Evolutionary conservation across 2,329 filamentous ascomycete species (phyloP).

Genomic region (Trichoderma cornu-damae): DNA sequence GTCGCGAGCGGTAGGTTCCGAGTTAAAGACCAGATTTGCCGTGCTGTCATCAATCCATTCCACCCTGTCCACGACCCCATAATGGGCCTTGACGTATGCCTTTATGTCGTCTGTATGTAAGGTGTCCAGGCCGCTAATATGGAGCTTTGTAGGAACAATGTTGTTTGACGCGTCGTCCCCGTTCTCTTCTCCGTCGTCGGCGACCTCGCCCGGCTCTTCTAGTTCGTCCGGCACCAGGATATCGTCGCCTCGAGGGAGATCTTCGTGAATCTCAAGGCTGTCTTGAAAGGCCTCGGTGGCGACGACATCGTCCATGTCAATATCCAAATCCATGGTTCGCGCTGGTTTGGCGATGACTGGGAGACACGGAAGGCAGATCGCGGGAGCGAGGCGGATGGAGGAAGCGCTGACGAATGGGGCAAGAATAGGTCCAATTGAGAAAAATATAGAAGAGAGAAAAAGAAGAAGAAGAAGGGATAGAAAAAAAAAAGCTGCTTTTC

Average conservation of each 20-base stretch:
- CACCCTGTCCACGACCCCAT: constrained; percentile 54
- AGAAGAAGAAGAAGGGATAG: not conserved
- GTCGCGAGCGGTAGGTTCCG: constrained; percentile 46
- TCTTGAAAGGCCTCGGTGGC: constrained; percentile 30
- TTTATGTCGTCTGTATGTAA: constrained; percentile 77
- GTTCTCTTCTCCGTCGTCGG: constrained; percentile 30
- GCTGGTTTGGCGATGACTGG: not conserved
- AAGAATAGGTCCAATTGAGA: constrained; percentile 3
- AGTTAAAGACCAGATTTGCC: constrained; percentile 75
- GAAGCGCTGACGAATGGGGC: constrained; percentile 27
- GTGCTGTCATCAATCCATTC: constrained; percentile 96
- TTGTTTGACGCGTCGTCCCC: constrained; percentile 26
- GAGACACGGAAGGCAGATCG: not conserved
- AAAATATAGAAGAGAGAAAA: not conserved
- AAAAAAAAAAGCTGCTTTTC: not conserved
- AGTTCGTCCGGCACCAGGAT: constrained; percentile 37
- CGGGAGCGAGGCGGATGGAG: not conserved
- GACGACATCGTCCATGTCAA: constrained; percentile 65
- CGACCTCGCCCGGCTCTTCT: constrained; percentile 37
- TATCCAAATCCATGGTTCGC: constrained; percentile 57
- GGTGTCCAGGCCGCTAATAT: constrained; percentile 76
- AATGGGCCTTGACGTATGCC: constrained; percentile 66
- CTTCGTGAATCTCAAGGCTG: constrained; percentile 25
- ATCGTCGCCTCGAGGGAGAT: constrained; percentile 32
- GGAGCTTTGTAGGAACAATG: constrained; percentile 56